A percentile compares a stretch with the other conserved stretches of the same genome.
phyloP scores from a whole-genome alignment of 129 eudicot species.

The Ambrosia artemisiifolia region DNA sequence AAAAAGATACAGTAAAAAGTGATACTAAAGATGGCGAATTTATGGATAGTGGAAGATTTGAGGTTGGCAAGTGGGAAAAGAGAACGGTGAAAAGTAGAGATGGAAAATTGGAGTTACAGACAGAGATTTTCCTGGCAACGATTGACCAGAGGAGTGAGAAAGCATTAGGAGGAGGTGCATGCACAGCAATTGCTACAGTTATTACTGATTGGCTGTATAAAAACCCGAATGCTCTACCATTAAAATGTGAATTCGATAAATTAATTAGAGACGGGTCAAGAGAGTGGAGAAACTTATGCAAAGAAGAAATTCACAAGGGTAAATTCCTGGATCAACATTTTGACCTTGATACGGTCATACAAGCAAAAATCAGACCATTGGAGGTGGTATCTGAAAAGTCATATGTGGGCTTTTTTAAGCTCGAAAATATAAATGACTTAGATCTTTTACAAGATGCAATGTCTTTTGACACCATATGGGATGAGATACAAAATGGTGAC shows the following conservation, averaged over 20 bases:
- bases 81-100: slow-evolving; percentile 48
- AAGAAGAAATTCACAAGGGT: slow-evolving; percentile 37
- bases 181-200: slow-evolving; percentile 56
- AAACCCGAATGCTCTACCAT: slow-evolving; percentile 39
- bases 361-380: slow-evolving; percentile 48
- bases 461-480: slow-evolving; percentile 56
- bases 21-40: slow-evolving; percentile 18
- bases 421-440: slow-evolving; percentile 31
- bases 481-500: slow-evolving; percentile 37
- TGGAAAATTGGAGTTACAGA: slow-evolving; percentile 42
- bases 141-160: slow-evolving; percentile 70
- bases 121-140: slow-evolving; percentile 59
- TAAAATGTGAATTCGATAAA: slow-evolving; percentile 51
- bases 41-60: slow-evolving; percentile 45
- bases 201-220: slow-evolving; percentile 55
- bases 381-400: slow-evolving; percentile 48
- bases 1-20: slow-evolving; percentile 11
- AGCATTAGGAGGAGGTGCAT: slow-evolving; percentile 68
- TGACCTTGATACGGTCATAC: slow-evolving; percentile 55
- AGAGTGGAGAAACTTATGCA: slow-evolving; percentile 52
- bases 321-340: slow-evolving; percentile 55
- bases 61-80: slow-evolving; percentile 56
- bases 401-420: slow-evolving; percentile 52
- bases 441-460: slow-evolving; percentile 55
- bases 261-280: slow-evolving; percentile 51